Evolutionary conservation across 768 basidiomycete species (phyloP), one percentile per base, ranked within the genome.

Genomic region (Tricholoma flavovirens): DNA sequence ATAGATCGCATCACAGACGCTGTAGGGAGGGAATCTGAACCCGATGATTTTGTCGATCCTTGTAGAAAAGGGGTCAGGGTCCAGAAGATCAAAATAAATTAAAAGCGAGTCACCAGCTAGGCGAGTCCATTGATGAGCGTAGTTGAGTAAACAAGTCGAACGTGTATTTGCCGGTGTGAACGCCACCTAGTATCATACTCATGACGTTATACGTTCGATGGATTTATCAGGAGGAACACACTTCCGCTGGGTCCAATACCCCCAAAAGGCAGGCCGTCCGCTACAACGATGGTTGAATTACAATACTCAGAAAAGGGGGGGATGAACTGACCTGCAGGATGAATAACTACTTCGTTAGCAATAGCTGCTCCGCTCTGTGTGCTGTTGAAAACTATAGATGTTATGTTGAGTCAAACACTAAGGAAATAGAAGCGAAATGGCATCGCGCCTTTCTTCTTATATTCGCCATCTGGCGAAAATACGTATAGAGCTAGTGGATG

Each of bases 131-230:
- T 0, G 85, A 80, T 4, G 84, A 66, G 51, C 92, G 80, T 22
- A 80, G 60, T 65, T 93, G 90, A 0, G 89, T 90, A 71, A 94
- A 93, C 64, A 79, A 73, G 57, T 90, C 87, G 60, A 93, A 93
- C 4, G 76, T 73, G 63, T 74, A 87, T 64, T 90, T 90, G 33
- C 90, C 87, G 3, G 84, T 83, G 64, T 88, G 83, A 54, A 77
- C 74, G 11, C 91, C 85, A 56, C 75, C 89, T 87, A 35, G n/a
- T 59, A 55, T 26, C 22, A 19, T 53, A 29, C 30, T 32, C 30
- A 7, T 32, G 30, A 4, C 8, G 9, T 30, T 11, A 49, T 49
- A 26, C 24, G 49, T 45, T 22, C n/a, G 32, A 7, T 5, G 33
- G 19, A 24, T 49, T 7, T 15, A 43, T 43, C 51, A n/a, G 35